Conservation (phyloP, 2,329 filamentous ascomycete genomes). For the Neocucurbitaria cava region DNA sequence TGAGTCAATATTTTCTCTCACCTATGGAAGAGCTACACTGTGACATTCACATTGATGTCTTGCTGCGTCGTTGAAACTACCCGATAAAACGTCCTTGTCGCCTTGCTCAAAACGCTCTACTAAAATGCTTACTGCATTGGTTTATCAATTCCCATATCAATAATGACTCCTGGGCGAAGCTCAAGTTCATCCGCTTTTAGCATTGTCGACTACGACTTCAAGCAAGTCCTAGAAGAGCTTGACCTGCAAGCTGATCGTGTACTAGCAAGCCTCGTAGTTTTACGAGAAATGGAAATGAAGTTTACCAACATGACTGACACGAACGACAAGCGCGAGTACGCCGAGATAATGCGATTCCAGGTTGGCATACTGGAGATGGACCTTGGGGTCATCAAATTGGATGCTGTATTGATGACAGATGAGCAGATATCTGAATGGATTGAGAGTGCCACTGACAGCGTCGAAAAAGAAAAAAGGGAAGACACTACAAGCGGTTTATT, state of each 20-base stretch:
- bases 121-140: background rate
- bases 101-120: background rate
- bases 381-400: slow-evolving; percentile 2
- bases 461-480: slow-evolving; percentile 4
- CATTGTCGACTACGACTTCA: slow-evolving; percentile 1
- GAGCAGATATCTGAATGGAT: slow-evolving; percentile 7
- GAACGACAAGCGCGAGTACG: slow-evolving; percentile 1
- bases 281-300: slow-evolving; percentile 1
- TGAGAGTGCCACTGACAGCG: background rate
- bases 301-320: background rate
- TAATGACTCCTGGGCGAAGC: background rate
- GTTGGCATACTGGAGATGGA: slow-evolving; percentile 5
- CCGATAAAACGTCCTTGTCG: background rate
- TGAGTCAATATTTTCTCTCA: background rate
- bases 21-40: background rate
- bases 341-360: slow-evolving; percentile 1
- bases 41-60: background rate
- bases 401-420: slow-evolving; percentile 1
- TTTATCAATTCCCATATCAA: background rate
- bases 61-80: background rate
- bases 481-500: background rate
- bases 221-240: slow-evolving; percentile 1
- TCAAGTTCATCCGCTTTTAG: background rate
- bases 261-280: slow-evolving; percentile 4
- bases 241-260: slow-evolving; percentile 4